Evolutionary conservation across 1,284 basidiomycete genomes (phyloP).

Genomic region (Cryptococcus sp.): DNA sequence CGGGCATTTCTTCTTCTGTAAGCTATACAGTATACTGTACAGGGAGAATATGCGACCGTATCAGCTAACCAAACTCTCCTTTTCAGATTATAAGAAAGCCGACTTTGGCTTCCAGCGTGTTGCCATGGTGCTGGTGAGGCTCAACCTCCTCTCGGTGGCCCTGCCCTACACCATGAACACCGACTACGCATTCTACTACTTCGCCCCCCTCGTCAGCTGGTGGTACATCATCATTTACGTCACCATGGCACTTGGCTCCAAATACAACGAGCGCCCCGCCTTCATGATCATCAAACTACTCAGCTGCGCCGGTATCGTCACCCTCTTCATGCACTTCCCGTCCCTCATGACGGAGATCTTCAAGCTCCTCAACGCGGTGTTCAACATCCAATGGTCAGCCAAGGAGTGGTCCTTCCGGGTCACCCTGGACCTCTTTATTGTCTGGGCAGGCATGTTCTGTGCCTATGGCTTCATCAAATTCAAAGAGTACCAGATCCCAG

Average conservation of each 20-base stretch:
- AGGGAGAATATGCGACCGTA: neutral
- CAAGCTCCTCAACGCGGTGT: slow-evolving; percentile 60
- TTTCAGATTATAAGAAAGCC: slow-evolving; percentile 75
- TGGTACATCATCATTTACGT: slow-evolving; percentile 74
- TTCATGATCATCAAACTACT: slow-evolving; percentile 70
- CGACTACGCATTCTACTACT: slow-evolving; percentile 83
- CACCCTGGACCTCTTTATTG: slow-evolving; percentile 79
- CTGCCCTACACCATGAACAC: slow-evolving; percentile 87
- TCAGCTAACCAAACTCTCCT: slow-evolving; percentile 54
- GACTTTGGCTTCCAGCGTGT: slow-evolving; percentile 75
- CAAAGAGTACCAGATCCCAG: slow-evolving; percentile 67
- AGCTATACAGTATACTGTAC: slow-evolving; percentile 8
- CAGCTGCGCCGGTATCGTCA: slow-evolving; percentile 61
- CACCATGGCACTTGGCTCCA: slow-evolving; percentile 68
- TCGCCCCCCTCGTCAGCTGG: slow-evolving; percentile 68
- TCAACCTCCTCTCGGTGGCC: slow-evolving; percentile 76
- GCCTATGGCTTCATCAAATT: slow-evolving; percentile 71
- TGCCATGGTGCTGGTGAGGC: slow-evolving; percentile 70
- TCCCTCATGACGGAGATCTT: slow-evolving; percentile 67
- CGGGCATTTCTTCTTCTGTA: slow-evolving; percentile 49
- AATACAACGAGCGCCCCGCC: slow-evolving; percentile 65
- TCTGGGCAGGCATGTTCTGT: slow-evolving; percentile 77
- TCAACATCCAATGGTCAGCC: slow-evolving; percentile 75
- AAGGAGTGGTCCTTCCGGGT: slow-evolving; percentile 82
- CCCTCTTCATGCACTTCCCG: slow-evolving; percentile 63